Evolutionary conservation across 1,139 yeast genomes (phyloP), one percentile per base, ranked within the genome.

Genomic region (Komagataea norvegica): DNA sequence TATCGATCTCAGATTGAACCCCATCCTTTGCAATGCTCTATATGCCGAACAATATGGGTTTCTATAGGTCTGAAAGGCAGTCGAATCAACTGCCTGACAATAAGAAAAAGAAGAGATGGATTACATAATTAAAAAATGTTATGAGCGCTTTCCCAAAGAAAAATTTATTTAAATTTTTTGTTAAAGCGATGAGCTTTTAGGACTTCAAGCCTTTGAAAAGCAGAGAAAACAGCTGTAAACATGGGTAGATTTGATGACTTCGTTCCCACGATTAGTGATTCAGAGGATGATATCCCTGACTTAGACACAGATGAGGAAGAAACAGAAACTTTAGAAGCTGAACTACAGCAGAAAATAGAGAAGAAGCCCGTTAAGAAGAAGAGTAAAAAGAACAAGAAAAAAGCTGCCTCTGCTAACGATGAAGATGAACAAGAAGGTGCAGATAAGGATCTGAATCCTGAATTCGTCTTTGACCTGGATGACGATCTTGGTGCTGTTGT

Each of bases 261-360:
- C 48, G 75, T 79, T 29, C 69, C 72, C 40, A 85, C 94, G n/a
- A 88, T 85, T 45, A 78, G 85, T 8, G 94, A 84, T 52, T 71
- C 73, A 36, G 85, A 78, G 47, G 70, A 74, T 21, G 74, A 70
- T 33, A 63, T 77, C 19, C 82, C 83, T 10, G 77, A 77, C 50
- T 60, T 74, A 40, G 85, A 76, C 48, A 62, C 62, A 3, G 77
- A 72, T 22, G 77, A 67, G 27, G 76, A 67, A 27, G 65, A 58
- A 11, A 24, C 9, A 5, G 27, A 37, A 10, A 30, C 19, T n/a
- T n/a, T n/a, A 6, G 38, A 33, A 9, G 28, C 42, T 3, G 40
- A 37, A 24, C 26, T 37, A 16, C 22, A 30, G 6, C 34, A 37
- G 14, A 25, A 30, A 36, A 33, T 28, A 18, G 36, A 33, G 95